Conservation (phyloP, 2,329 filamentous ascomycete species). For the Nannizziopsis barbatae region DNA sequence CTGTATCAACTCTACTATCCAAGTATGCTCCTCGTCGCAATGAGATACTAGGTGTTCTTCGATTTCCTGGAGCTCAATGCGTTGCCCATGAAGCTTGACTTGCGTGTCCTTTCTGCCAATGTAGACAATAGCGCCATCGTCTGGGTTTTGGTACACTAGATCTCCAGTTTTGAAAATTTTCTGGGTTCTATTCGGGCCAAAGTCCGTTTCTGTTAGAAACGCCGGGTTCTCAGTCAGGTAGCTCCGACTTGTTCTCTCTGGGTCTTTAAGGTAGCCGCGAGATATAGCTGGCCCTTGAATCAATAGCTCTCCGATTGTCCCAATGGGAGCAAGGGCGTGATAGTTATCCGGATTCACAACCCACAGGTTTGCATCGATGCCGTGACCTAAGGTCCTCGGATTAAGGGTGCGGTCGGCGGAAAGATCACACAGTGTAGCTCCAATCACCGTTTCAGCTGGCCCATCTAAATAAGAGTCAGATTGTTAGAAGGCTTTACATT, state of each 20-base stretch:
- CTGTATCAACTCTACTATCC: not conserved
- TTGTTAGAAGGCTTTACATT: too few species aligned
- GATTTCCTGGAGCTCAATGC: slow-evolving; percentile 77
- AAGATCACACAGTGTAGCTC: too few species aligned
- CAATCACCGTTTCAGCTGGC: too few species aligned
- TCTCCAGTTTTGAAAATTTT: slow-evolving; percentile 75
- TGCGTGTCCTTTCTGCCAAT: slow-evolving; percentile 69
- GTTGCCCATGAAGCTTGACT: slow-evolving; percentile 73
- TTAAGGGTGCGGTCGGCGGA: too few species aligned
- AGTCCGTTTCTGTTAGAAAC: slow-evolving; percentile 47
- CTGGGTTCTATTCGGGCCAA: slow-evolving; percentile 35
- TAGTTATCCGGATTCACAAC: slow-evolving; percentile 29
- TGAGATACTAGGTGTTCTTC: slow-evolving; percentile 51
- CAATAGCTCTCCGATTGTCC: slow-evolving; percentile 27
- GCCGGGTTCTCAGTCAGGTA: slow-evolving; percentile 44
- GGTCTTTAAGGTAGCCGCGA: slow-evolving; percentile 32
- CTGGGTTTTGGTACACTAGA: slow-evolving; percentile 55
- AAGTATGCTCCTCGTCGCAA: not conserved
- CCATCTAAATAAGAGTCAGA: too few species aligned
- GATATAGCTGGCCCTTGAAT: slow-evolving; percentile 31
- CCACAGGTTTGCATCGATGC: not conserved
- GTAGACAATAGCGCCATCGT: slow-evolving; percentile 66
- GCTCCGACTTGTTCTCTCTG: slow-evolving; percentile 24
- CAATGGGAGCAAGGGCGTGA: slow-evolving; percentile 32
- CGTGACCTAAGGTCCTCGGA: too few species aligned